Conservation (phyloP, 495 filamentous ascomycete species). For the Astrothelium subdiscretum region DNA sequence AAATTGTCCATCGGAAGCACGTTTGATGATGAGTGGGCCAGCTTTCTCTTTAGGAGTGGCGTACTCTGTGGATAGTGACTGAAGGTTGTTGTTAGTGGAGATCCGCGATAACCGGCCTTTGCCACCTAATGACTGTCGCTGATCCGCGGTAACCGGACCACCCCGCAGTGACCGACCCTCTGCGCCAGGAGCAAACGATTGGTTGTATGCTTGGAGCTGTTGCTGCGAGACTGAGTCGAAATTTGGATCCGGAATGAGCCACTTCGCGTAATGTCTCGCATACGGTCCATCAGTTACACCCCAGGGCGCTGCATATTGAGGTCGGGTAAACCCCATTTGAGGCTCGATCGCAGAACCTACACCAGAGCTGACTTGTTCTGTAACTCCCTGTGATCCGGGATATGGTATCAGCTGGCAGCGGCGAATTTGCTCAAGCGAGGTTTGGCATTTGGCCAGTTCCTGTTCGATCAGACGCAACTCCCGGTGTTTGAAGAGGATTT, state of each 20-base stretch:
- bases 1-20: slow-evolving; percentile 46
- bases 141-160: not conserved
- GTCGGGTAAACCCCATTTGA: slow-evolving; percentile 46
- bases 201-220: not conserved
- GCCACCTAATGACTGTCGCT: slow-evolving; percentile 5
- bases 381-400: slow-evolving; percentile 50
- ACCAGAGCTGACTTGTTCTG: slow-evolving; percentile 56
- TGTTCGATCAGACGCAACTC: slow-evolving; percentile 91
- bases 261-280: slow-evolving; percentile 82
- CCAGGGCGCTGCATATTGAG: slow-evolving; percentile 65
- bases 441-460: slow-evolving; percentile 89
- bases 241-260: slow-evolving; percentile 77
- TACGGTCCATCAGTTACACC: slow-evolving; percentile 88
- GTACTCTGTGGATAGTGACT: slow-evolving; percentile 62
- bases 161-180: slow-evolving; percentile 67
- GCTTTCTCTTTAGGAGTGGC: slow-evolving; percentile 49
- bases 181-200: not conserved
- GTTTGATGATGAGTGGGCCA: slow-evolving; percentile 48
- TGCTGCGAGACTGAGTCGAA: slow-evolving; percentile 49
- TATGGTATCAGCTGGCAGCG: slow-evolving; percentile 86
- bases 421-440: slow-evolving; percentile 88
- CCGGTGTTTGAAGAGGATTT: slow-evolving; percentile 88
- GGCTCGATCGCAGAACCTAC: slow-evolving; percentile 53
- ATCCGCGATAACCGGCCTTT: slow-evolving; percentile 29
- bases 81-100: slow-evolving; percentile 47